A percentile compares a stretch with the other conserved stretches of the same genome.
phyloP scores from a whole-genome alignment of 371 early-diverging fungal genomes.

The Syncephalastrum contaminatum region DNA sequence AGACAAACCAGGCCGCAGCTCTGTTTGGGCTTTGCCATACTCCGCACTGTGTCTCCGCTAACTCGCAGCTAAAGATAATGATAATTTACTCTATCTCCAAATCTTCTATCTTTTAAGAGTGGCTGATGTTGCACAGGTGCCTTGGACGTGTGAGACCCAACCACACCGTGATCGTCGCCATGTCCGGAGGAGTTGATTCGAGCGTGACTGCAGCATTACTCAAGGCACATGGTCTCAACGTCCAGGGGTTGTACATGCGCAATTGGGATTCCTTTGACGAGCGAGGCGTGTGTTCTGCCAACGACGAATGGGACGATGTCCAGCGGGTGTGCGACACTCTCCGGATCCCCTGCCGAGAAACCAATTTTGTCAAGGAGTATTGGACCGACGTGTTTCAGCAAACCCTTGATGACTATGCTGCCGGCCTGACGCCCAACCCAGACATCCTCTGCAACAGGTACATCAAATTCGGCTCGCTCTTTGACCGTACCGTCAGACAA shows the following conservation, averaged over 20 bases:
- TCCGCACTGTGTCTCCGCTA: too few relatives aligned
- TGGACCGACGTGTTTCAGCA: slow-evolving; percentile 88
- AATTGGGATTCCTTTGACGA: slow-evolving; percentile 93
- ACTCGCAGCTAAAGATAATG: too few relatives aligned
- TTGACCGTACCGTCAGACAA: slow-evolving; percentile 40
- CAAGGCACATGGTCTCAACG: slow-evolving; percentile 59
- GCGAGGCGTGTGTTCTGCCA: slow-evolving; percentile 75
- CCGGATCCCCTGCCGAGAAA: slow-evolving; percentile 64
- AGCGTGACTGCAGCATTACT: slow-evolving; percentile 82
- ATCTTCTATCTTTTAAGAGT: slow-evolving; percentile 3
- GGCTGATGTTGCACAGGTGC: background rate
- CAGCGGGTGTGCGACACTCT: slow-evolving; percentile 67
- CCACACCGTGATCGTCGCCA: slow-evolving; percentile 63
- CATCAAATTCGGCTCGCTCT: slow-evolving; percentile 90
- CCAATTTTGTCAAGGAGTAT: slow-evolving; percentile 88
- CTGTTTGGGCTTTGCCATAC: too few relatives aligned
- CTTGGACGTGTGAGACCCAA: slow-evolving; percentile 4
- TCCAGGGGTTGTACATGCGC: slow-evolving; percentile 87
- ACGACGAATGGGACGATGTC: slow-evolving; percentile 83
- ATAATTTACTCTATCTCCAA: background rate
- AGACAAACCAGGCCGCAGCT: too few relatives aligned
- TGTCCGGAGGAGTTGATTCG: slow-evolving; percentile 95
- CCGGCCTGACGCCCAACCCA: slow-evolving; percentile 90
- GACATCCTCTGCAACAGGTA: slow-evolving; percentile 87
- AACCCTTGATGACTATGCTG: slow-evolving; percentile 68